phyloP scores from a whole-genome alignment of 805 yeast species.

The Lipomyces sp. region DNA sequence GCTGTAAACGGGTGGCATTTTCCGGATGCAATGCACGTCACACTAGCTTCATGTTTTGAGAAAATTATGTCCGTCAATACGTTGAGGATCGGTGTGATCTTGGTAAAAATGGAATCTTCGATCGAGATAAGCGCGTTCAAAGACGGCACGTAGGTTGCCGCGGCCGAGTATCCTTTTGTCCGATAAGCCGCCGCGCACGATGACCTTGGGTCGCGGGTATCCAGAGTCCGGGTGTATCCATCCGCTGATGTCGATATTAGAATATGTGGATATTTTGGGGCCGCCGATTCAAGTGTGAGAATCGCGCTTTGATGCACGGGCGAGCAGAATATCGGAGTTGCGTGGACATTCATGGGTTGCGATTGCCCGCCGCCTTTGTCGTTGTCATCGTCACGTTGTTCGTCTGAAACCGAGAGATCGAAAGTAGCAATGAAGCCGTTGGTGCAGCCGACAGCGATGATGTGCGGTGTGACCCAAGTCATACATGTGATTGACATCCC shows the following conservation, averaged over 20 bases:
- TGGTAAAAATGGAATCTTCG: slow-evolving; percentile 14
- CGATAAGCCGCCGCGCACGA: slow-evolving; percentile 17
- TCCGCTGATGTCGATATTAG: slow-evolving; percentile 28
- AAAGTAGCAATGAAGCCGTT: slow-evolving; percentile 34
- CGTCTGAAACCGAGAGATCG: slow-evolving; percentile 9
- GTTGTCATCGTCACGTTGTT: neutral
- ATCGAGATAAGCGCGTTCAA: slow-evolving; percentile 9
- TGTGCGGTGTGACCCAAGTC: slow-evolving; percentile 25
- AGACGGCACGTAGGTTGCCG: slow-evolving; percentile 2
- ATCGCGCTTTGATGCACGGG: slow-evolving; percentile 24
- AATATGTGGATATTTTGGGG: slow-evolving; percentile 11
- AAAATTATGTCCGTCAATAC: neutral
- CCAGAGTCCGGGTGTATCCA: slow-evolving; percentile 24
- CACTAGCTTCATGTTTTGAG: slow-evolving; percentile 21
- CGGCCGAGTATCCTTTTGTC: slow-evolving; percentile 10
- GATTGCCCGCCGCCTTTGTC: neutral
- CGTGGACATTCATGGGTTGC: neutral
- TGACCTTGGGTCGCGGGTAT: slow-evolving; percentile 24
- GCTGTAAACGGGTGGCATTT: slow-evolving; percentile 32
- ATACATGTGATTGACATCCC: slow-evolving; percentile 25
- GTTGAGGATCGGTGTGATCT: slow-evolving; percentile 2
- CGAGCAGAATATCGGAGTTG: slow-evolving; percentile 20
- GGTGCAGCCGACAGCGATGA: slow-evolving; percentile 33
- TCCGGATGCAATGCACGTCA: slow-evolving; percentile 27
- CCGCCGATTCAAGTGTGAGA: slow-evolving; percentile 6